Evolutionary conservation across 2,329 filamentous ascomycete species (phyloP).

Genomic region (Monosporascus sp.): DNA sequence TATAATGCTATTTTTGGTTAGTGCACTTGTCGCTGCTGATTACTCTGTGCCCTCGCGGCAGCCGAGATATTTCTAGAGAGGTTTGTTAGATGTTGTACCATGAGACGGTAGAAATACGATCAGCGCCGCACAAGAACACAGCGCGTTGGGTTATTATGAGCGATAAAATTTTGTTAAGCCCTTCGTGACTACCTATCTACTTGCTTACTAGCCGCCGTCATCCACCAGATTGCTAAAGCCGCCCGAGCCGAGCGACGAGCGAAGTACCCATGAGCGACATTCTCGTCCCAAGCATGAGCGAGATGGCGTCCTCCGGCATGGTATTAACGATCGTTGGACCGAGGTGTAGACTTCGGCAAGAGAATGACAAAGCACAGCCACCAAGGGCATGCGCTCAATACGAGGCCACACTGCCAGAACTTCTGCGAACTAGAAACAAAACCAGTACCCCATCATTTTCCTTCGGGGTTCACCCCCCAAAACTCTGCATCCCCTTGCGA

Average conservation of each 20-base stretch:
- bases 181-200: not conserved
- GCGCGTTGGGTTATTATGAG: not conserved
- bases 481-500: not conserved
- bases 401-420: not conserved
- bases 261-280: not conserved
- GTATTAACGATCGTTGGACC: no score
- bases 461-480: not conserved
- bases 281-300: not conserved
- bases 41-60: no score
- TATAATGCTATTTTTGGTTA: no score
- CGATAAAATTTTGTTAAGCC: not conserved
- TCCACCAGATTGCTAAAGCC: not conserved
- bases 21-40: no score
- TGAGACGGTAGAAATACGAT: no score
- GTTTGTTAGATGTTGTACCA: no score
- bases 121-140: not conserved
- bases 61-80: no score
- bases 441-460: not conserved
- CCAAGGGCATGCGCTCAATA: not conserved
- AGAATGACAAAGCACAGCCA: not conserved
- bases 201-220: not conserved
- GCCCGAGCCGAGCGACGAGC: not conserved
- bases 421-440: not conserved
- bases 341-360: not conserved
- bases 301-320: no score